Base-by-base conservation (phyloP, 2,329 filamentous ascomycete species). In the Epichloe gansuensis region DNA sequence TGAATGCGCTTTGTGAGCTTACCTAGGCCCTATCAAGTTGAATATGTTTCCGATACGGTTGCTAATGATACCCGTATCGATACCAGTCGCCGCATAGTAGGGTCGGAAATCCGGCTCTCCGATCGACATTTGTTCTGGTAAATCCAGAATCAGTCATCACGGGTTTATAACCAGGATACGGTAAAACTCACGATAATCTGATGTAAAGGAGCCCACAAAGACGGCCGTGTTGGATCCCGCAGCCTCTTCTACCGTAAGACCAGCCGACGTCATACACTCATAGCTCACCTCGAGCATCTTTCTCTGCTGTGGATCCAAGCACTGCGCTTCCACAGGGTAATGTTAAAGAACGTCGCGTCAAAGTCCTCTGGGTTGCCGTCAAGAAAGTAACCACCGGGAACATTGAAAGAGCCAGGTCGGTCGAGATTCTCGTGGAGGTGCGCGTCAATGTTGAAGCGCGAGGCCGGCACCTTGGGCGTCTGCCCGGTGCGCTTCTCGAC, bases 31-130 rank as follows among this genome's bases (percentile, higher is more conserved):
- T 5, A 59, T 59, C 5, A 72, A 54, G 58, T 71, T 65, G 46
- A 71, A 71, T 4, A 62, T 56, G 53, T 72, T 58, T 15, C 60
- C 60, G 34, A 72, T 63, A 0, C 70, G 63, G 56, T 70, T 68
- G 48, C 62, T 63, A 23, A 70, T 60, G 44, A 72, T 67, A 11
- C 62, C 61, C 2, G 65, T 54, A n/a, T 64, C 67, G 1, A 65
- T 60, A 4, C 70, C 69, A 3, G 57, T 60, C 11, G 56, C 54
- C 12, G 49, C 50, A 50, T 51, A 5, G 38, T 31, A 31, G 25
- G 55, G 55, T 28, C 44, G 39, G 45, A 52, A 55, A 0, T 56
- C 17, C 8, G 17, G 45, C 13, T 47, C 45, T 34, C 31, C 34
- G 3, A 3, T 13, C 12, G 6, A 21, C 11, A 51, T 28, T 12